phyloP scores from a whole-genome alignment of 2,329 filamentous ascomycete genomes.

The Lasiodiplodia gonubiensis region DNA sequence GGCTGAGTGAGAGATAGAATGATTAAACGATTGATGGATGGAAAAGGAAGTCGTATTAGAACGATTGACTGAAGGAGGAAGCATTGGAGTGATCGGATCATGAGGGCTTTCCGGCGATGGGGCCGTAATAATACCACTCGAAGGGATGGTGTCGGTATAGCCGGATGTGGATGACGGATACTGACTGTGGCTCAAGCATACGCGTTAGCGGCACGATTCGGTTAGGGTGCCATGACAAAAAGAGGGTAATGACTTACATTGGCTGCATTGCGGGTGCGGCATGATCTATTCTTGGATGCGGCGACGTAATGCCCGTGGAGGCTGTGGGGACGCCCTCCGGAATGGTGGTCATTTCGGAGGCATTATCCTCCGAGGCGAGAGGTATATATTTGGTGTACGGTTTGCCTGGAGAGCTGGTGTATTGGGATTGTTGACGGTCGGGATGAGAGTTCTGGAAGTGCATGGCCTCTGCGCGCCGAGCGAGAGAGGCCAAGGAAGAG shows the following conservation, averaged over 20 bases:
- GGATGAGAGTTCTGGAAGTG: background rate
- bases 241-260: background rate
- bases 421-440: background rate
- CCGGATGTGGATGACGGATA: too few species aligned
- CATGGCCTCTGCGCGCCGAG: background rate
- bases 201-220: constrained; percentile 4
- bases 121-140: background rate
- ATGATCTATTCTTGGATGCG: too few species aligned
- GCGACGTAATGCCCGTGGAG: background rate
- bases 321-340: background rate
- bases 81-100: background rate
- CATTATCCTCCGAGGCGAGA: background rate
- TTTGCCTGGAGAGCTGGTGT: too few species aligned
- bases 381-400: background rate
- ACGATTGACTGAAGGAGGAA: background rate
- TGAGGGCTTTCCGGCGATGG: background rate
- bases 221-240: background rate
- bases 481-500: background rate
- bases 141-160: background rate
- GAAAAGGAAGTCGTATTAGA: background rate
- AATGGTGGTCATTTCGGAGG: background rate
- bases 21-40: background rate
- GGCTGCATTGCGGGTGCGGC: background rate
- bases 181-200: background rate
- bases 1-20: background rate